Evolutionary conservation across 2,329 filamentous ascomycete species (phyloP), one percentile per base, ranked within the genome.

Genomic region (Aspergillus sp.): DNA sequence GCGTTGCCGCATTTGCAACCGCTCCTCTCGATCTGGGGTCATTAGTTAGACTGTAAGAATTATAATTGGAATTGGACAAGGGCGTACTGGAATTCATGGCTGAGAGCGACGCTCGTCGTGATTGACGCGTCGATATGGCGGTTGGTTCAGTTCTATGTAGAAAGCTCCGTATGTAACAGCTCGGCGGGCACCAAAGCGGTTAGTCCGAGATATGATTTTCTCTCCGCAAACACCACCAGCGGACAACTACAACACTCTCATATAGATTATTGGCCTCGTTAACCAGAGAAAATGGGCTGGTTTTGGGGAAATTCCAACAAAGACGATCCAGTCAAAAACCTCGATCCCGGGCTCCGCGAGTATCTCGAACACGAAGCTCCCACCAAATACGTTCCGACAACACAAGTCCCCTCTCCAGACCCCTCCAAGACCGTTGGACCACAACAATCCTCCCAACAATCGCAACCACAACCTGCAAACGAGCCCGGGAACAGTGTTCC

Each of bases 351-450:
- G 54, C 80, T 95, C 48, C 85, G 86, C 61, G 86, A 91, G 55
- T 95, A 90, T 68, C 83, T 95, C 62, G 78, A 90, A 64, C 83
- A 85, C 69, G 88, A 95, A 74, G 85, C 87, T 22, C 86, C 88
- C 27, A 74, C 85, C 59, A 86, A 87, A 71, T 85, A 86, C 73
- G 57, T 69, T 20, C 64, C 71, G 49, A 61, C 66, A 46, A 59
- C 56, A 35, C 57, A 57, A 48, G 47, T 53, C 49, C 57, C 49
- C 25, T 50, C 47, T 43, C 57, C 49, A 43, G 56, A 51, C 41
- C 53, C 58, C 15, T 47, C 57, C 13, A 46, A 53, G 50, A 41
- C 48, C 43, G 51, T 48, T 48, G 55, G 57, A 42, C 10, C 25
- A 30, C 25, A 3, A 30, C 25, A 30, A 12, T 30, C 25, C 25